These are phyloP conservation scores for Monilinia vaccinii-corymbosi DNA, from an alignment of 2,329 filamentous ascomycete genomes.

Conservation along the genomic window DNA sequence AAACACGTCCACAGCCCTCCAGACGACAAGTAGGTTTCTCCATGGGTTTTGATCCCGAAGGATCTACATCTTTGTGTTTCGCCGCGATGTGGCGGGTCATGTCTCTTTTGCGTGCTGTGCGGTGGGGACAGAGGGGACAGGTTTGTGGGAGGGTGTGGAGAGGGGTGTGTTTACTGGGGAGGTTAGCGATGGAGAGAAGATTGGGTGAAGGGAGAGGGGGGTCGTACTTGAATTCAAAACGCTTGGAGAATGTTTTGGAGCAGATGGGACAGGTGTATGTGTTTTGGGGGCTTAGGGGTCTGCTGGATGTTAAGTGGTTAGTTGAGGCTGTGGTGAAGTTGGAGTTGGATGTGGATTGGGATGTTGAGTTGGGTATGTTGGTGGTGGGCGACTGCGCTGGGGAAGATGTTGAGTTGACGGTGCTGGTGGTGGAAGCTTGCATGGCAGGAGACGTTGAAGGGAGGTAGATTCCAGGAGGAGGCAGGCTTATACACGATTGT, in stretches of 20 bases:
- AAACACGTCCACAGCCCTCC: neutral
- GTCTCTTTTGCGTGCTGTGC: constrained; percentile 1
- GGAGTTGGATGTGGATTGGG: neutral
- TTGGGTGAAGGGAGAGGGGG: too few relatives aligned
- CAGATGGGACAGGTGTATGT: constrained; percentile 1
- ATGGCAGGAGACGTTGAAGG: neutral
- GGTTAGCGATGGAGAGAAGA: neutral
- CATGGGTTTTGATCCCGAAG: neutral
- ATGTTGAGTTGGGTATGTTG: neutral
- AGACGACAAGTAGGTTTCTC: neutral
- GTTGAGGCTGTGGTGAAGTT: neutral
- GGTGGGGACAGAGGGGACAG: neutral
- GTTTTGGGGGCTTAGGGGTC: neutral
- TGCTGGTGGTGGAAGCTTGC: neutral
- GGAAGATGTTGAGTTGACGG: neutral
- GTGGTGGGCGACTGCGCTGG: neutral
- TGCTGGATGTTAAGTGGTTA: neutral
- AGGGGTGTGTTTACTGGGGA: neutral
- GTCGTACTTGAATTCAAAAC: neutral
- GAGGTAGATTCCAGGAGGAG: neutral
- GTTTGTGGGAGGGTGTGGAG: neutral
- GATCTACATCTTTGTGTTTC: neutral
- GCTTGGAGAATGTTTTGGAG: neutral
- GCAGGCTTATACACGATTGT: neutral
- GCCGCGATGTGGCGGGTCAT: neutral